Evolutionary conservation across 306 rosid species (phyloP).

Genomic region (Dryas drummondii): DNA sequence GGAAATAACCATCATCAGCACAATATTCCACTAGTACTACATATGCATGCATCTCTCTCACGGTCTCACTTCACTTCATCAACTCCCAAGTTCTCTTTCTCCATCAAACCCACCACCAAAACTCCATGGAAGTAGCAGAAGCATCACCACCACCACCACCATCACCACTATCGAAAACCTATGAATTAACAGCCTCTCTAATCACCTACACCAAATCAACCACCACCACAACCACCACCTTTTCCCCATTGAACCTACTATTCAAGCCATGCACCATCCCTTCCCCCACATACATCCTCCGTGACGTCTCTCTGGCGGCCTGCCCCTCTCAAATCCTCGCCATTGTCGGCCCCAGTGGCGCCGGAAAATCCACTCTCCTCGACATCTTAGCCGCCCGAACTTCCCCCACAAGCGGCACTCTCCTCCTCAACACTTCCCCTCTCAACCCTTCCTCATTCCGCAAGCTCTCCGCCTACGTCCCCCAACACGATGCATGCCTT

Average conservation of each 20-base stretch:
- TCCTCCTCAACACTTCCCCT: constrained; percentile 71
- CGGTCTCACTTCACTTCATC: constrained; percentile 10
- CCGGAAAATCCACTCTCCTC: constrained; percentile 89
- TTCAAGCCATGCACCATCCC: constrained; percentile 54
- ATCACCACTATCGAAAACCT: constrained; percentile 37
- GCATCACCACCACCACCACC: constrained; percentile 21
- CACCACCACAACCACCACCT: constrained; percentile 24
- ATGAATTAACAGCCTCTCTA: constrained; percentile 64
- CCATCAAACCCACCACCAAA: constrained; percentile 28
- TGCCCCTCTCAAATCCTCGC: constrained; percentile 75
- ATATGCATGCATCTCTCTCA: constrained; percentile 6
- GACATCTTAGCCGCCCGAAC: constrained; percentile 84
- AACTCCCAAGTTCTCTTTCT: background rate
- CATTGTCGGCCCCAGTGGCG: constrained; percentile 90
- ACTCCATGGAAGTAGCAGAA: constrained; percentile 50
- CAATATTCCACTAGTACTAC: background rate
- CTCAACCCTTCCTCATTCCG: constrained; percentile 66
- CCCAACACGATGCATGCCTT: constrained; percentile 84
- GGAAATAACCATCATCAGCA: constrained; percentile 1
- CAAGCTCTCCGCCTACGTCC: constrained; percentile 87
- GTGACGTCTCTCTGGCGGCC: constrained; percentile 67
- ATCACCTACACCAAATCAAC: constrained; percentile 73
- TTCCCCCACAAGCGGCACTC: constrained; percentile 56
- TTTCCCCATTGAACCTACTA: constrained; percentile 36
- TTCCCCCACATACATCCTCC: constrained; percentile 63